Conservation (phyloP, 2,329 filamentous ascomycete genomes). For the Microsporum audouinii region DNA sequence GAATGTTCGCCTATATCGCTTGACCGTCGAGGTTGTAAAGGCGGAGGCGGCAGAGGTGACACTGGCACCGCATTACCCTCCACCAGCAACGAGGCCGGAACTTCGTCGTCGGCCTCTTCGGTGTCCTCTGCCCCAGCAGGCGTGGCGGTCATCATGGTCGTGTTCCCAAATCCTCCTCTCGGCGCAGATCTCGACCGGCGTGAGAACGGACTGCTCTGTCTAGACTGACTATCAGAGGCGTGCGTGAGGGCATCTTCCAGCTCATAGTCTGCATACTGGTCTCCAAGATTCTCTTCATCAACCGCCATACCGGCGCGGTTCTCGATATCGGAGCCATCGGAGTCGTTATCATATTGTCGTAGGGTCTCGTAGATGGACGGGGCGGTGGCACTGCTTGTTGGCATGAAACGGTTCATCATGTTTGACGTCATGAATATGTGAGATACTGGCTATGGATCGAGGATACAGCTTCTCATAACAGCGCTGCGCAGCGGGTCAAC, state of each 20-base stretch:
- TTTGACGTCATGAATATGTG: constrained; percentile 37
- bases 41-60: constrained; percentile 30
- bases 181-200: constrained; percentile 15
- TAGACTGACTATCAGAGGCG: constrained; percentile 38
- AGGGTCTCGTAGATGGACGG: constrained; percentile 22
- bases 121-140: constrained; percentile 17
- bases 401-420: constrained; percentile 41
- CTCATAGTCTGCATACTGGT: constrained; percentile 45
- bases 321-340: constrained; percentile 34
- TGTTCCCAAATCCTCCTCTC: constrained; percentile 22
- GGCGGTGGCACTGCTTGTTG: constrained; percentile 28
- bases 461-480: neutral
- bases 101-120: constrained; percentile 31
- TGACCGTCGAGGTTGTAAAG: constrained; percentile 19
- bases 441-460: neutral
- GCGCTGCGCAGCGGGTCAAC: neutral
- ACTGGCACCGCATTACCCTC: constrained; percentile 39
- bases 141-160: constrained; percentile 24
- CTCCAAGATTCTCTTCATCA: constrained; percentile 40
- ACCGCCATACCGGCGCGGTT: constrained; percentile 37
- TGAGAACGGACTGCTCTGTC: constrained; percentile 33
- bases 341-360: constrained; percentile 24
- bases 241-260: constrained; percentile 46
- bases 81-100: constrained; percentile 51
- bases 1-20: constrained; percentile 8